phyloP scores from a whole-genome alignment of 2,329 filamentous ascomycete species.

The Colletotrichum spaethianum region DNA sequence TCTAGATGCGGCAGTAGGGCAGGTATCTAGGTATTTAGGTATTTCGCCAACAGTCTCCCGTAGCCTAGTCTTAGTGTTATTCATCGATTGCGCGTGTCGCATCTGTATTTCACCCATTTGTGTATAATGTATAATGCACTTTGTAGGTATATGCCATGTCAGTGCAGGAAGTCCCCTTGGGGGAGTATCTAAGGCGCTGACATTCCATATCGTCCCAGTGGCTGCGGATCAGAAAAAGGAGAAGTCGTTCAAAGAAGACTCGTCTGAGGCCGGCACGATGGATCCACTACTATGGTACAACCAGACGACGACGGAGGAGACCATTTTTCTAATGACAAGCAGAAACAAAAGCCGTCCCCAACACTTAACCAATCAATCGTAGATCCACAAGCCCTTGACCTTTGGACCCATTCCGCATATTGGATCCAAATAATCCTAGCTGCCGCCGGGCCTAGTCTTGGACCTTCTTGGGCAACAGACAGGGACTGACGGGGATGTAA shows the following conservation, averaged over 20 bases:
- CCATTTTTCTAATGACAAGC: conserved; percentile 34
- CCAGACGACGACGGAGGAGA: conserved; percentile 3
- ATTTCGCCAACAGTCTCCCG: conserved; percentile 22
- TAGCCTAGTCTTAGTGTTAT: conserved; percentile 16
- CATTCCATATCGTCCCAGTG: conserved; percentile 10
- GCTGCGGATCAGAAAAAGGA: conserved; percentile 10
- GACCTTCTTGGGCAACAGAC: conserved; percentile 16
- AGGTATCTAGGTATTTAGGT: conserved; percentile 13
- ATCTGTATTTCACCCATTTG: conserved; percentile 5
- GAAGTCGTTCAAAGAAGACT: conserved; percentile 41
- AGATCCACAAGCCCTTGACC: conserved; percentile 35
- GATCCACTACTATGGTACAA: conserved; percentile 10
- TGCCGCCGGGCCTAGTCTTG: conserved; percentile 41
- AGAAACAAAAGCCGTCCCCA: conserved; percentile 38
- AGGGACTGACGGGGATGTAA: conserved; percentile 34
- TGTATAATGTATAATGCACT: background rate
- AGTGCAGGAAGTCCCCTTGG: background rate
- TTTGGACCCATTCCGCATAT: conserved; percentile 38
- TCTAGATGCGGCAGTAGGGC: background rate
- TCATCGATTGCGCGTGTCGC: conserved; percentile 5
- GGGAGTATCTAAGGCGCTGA: background rate
- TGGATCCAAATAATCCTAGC: conserved; percentile 40
- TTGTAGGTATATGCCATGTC: conserved; percentile 14
- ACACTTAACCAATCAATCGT: conserved; percentile 35
- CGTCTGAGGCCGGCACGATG: conserved; percentile 32